phyloP scores from a whole-genome alignment of 768 basidiomycete genomes.

The Cystobasidium ongulense region DNA sequence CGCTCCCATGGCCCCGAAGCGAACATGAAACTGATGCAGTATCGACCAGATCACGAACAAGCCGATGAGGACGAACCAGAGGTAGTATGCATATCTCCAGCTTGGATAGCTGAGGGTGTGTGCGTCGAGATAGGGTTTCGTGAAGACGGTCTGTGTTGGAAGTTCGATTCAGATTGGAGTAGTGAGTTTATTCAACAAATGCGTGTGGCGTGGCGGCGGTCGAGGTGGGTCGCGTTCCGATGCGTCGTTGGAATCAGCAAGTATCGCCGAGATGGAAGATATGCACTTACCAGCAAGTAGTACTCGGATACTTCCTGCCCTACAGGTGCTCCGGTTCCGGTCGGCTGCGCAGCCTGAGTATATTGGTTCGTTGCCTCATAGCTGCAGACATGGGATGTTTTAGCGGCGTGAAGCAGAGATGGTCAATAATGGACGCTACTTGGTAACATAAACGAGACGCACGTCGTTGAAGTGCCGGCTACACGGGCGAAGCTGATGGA shows the following conservation, averaged over 20 bases:
- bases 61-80: conserved; percentile 55
- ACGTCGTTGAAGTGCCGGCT: conserved; percentile 1
- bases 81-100: conserved; percentile 55
- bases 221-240: not conserved
- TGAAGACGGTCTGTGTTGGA: conserved; percentile 21
- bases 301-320: conserved; percentile 15
- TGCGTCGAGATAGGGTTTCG: conserved; percentile 52
- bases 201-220: not conserved
- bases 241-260: no score
- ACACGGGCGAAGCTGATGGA: conserved; percentile 25
- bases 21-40: conserved; percentile 44
- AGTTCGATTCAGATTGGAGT: not conserved
- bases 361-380: conserved; percentile 10
- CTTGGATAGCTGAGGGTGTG: conserved; percentile 54
- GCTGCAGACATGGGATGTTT: not conserved
- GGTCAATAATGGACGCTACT: not conserved
- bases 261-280: no score
- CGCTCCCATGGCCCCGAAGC: conserved; percentile 36
- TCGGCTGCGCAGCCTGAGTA: not conserved
- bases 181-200: no score
- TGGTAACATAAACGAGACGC: not conserved
- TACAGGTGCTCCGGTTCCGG: not conserved
- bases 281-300: conserved; percentile 4
- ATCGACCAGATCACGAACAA: conserved; percentile 49
- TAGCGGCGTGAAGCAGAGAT: not conserved